Evolutionary conservation across 2,329 filamentous ascomycete genomes (phyloP), one percentile per base, ranked within the genome.

Genomic region (Akanthomyces uredinophilus): DNA sequence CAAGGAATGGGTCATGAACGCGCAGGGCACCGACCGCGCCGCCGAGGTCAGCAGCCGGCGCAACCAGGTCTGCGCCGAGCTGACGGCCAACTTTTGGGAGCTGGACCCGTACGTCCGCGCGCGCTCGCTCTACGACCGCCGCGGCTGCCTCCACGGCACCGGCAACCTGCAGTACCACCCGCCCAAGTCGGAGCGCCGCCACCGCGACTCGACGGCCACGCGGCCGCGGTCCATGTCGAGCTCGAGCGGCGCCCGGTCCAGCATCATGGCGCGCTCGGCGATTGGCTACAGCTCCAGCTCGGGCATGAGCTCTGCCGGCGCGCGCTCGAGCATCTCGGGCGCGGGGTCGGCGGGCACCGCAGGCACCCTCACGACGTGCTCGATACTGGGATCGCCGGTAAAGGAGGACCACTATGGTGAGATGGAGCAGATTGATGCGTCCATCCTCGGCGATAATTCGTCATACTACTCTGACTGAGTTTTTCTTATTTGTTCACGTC

Each of bases 61-160:
- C 61, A 77, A 83, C 46, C 74, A 77, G 1, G 68, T 92, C 20
- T 86, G 88, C 3, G 79, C 80, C 52, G 77, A 81, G 62, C 70
- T 96, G 68, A 79, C 83, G 61, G 79, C 81, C 52, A 90, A 90
- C 69, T 96, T 96, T 77, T 97, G 92, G 92, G 80, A 82, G 37
- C 72, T 96, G 54, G 92, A 97, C 75, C 91, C 91, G 0, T 95
- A 92, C 73, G 73, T 96, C 39, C 81, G 92, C 46, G 90, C 91
- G 8, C 81, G 87, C 69, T 88, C 86, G 16, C 75, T 89, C 64
- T 96, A 95, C 67, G 92, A 97, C 73, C 83, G 92, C 52, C 81
- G 81, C 8, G 90, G 91, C 0, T 78, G 93, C 65, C 79, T 96
- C 43, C 77, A 82, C 61, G 75, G 80, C 3, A 85, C 80, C 5